Evolutionary conservation across 108 stramenopile genomes (phyloP), one percentile per base, ranked within the genome.

Genomic region (Skeletonema costatum): DNA sequence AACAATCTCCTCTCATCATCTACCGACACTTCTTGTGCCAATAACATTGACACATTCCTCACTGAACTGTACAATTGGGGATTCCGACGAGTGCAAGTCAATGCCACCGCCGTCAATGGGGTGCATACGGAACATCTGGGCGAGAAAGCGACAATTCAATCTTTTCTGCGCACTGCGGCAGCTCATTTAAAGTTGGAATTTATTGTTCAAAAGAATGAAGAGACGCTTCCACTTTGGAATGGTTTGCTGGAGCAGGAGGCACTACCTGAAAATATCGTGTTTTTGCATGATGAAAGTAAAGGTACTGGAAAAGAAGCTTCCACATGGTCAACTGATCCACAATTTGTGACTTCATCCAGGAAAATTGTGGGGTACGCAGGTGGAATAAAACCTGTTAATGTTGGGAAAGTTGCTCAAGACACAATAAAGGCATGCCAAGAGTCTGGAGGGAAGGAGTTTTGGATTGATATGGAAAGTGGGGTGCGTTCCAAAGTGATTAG

Each of bases 41-140:
- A 33, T 31, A 87, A 87, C 7, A 85, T 95, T 58, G 85, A 81
- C 70, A 33, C 66, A 9, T 98, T 98, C 71, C 44, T 97, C 13
- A 14, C 32, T 11, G 58, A 72, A 42, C 69, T 98, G 14, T 16
- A 64, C 31, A 59, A 50, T 17, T 87, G 87, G 84, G 95, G 95
- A 53, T 98, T 98, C 73, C 60, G 72, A 33, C 85, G 97, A 31
- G 90, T 98, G 7, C 97, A 98, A 83, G 94, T 98, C 76, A 98
- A 98, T 72, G 96, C 97, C 5, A 98, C 97, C 12, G 89, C 91
- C 10, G 92, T 97, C 14, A 98, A 98, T 83, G 95, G 93, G 51
- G 97, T 98, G 17, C 91, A 94, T 60, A 89, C 89, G 0, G 87
- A 87, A 16, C 60, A 79, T 32, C 70, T 96, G 17, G 78, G 59